Conservation (phyloP, 2,329 filamentous ascomycete genomes). For the Plectosphaerella sp. region DNA sequence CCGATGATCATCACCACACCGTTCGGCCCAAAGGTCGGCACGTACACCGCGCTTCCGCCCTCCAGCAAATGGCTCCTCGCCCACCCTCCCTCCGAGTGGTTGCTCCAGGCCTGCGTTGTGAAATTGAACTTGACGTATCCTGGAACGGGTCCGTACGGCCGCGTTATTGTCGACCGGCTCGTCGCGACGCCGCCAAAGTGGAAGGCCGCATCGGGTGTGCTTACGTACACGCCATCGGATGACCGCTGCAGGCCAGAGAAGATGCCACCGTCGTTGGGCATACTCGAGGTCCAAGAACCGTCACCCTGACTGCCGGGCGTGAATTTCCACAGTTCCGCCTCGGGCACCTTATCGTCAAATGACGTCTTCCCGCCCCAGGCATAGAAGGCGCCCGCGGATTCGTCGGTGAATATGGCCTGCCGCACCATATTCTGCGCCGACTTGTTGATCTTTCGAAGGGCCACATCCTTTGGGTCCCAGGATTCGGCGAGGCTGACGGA, state of each 20-base stretch:
- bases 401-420: conserved; percentile 26
- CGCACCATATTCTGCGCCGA: conserved; percentile 21
- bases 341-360: conserved; percentile 14
- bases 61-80: conserved; percentile 20
- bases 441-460: conserved; percentile 21
- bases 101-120: conserved; percentile 21
- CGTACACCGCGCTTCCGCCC: conserved; percentile 21
- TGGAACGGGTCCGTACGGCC: conserved; percentile 13
- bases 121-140: conserved; percentile 27
- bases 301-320: conserved; percentile 21
- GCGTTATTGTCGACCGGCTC: conserved; percentile 12
- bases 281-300: conserved; percentile 23
- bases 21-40: conserved; percentile 24
- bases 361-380: conserved; percentile 25
- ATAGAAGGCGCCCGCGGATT: conserved; percentile 21
- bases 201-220: conserved; percentile 20
- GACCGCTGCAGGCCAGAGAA: conserved; percentile 30
- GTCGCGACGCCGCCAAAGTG: conserved; percentile 23
- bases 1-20: conserved; percentile 27
- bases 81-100: conserved; percentile 17
- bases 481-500: conserved; percentile 25
- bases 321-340: conserved; percentile 25
- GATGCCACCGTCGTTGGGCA: conserved; percentile 18
- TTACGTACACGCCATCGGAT: conserved; percentile 19
- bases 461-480: conserved; percentile 27